Evolutionary conservation across 1,284 basidiomycete species (phyloP).

Genomic region (Rhodofomes roseus): DNA sequence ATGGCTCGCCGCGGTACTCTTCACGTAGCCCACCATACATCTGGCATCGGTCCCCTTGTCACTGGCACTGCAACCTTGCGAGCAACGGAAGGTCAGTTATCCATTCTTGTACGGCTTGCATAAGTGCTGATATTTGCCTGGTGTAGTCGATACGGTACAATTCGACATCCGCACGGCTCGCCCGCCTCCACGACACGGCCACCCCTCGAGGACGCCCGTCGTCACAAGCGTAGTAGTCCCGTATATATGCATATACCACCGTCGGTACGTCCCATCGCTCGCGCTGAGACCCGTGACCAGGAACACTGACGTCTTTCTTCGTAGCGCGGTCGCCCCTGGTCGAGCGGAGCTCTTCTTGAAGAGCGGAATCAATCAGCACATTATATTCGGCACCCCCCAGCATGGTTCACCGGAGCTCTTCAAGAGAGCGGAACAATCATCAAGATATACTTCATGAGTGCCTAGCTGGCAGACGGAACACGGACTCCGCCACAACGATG

Average conservation of each 20-base stretch:
- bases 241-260: neutral
- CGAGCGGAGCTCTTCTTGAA: too few relatives aligned
- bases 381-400: too few relatives aligned
- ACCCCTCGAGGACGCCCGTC: neutral
- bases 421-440: neutral
- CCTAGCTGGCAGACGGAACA: neutral
- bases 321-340: neutral
- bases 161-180: neutral
- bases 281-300: neutral
- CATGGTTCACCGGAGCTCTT: too few relatives aligned
- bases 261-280: neutral
- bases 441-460: neutral
- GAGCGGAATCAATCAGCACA: too few relatives aligned
- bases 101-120: neutral
- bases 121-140: neutral
- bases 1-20: neutral
- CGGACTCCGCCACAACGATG: neutral
- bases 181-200: neutral
- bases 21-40: neutral
- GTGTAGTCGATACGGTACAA: neutral
- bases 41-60: neutral
- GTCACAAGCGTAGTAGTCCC: neutral
- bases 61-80: neutral
- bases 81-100: neutral
- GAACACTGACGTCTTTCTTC: neutral